Evolutionary conservation across 73 alveolate genomes (phyloP), one percentile per base, ranked within the genome.

Genomic region (Paramecium biaurelia): DNA sequence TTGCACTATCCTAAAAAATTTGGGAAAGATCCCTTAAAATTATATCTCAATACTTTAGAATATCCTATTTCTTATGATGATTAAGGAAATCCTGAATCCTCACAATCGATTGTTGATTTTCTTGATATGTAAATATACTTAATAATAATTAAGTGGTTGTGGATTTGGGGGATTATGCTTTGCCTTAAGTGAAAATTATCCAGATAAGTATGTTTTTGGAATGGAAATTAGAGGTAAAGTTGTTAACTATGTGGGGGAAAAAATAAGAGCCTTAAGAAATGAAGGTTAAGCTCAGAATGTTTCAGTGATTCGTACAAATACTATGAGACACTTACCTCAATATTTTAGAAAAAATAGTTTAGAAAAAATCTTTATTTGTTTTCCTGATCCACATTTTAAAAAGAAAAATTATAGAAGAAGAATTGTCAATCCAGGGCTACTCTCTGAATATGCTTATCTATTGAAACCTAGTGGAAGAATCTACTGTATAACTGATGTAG

Each of bases 341-440:
- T 96, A 92, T 90, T 94, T 95, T 89, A 93, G 95, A 84, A 95
- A 96, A 76, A 98, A 96, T 1, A 94, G 94, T 94, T 30, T 98
- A 7, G 95, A 89, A 76, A 98, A 98, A 92, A 93, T 97, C 88
- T 98, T 98, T 85, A 94, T 98, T 94, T 97, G 99, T 70, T 98
- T 98, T 70, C 99, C 99, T 18, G 99, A 98, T 86, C 99, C 99
- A 21, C 99, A 97, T 93, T 98, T 98, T 92, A 98, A 98, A 92
- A 98, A 97, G 93, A 89, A 93, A 74, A 97, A 97, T 89, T 98
- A 94, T 92, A 92, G 99, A 63, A 96, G 99, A 93, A 97, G 99
- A 94, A 98, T 98, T 32, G 97, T 98, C 24, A 97, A 98, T 94
- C 95, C 97, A 76, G 95, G 94, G 53, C 84, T 95, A 56, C 86